phyloP scores from a whole-genome alignment of 1,284 basidiomycete genomes.

The Cutaneotrichosporon spelunceum region DNA sequence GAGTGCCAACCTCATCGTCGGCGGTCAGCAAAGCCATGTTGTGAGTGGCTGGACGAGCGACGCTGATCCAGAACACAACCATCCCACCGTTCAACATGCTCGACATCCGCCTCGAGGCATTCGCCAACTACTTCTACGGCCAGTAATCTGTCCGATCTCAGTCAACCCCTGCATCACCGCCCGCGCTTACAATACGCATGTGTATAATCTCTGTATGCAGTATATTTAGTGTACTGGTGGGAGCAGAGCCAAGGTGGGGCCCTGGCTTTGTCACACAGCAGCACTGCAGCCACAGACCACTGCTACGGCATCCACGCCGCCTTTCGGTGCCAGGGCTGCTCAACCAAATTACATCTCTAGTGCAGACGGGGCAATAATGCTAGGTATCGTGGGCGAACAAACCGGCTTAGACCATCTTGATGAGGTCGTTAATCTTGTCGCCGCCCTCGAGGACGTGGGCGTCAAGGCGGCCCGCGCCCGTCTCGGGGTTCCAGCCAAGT shows the following conservation, averaged over 20 bases:
- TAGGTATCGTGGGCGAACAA: slow-evolving; percentile 35
- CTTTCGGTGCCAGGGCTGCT: no score
- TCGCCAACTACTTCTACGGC: slow-evolving; percentile 74
- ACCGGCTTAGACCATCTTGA: slow-evolving; percentile 64
- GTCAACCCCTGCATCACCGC: neutral
- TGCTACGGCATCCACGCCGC: no score
- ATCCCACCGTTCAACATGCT: slow-evolving; percentile 84
- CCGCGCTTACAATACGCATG: slow-evolving; percentile 4
- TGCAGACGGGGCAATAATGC: neutral
- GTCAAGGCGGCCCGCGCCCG: slow-evolving; percentile 36
- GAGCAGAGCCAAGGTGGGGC: neutral
- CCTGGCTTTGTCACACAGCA: no score
- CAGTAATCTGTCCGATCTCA: slow-evolving; percentile 50
- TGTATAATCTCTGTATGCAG: neutral
- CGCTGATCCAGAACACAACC: slow-evolving; percentile 67
- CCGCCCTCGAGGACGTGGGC: slow-evolving; percentile 41
- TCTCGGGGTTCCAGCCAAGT: slow-evolving; percentile 61
- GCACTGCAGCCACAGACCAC: no score
- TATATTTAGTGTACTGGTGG: slow-evolving; percentile 5
- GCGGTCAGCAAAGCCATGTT: slow-evolving; percentile 64
- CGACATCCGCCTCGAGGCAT: slow-evolving; percentile 65
- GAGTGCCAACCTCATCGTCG: slow-evolving; percentile 59
- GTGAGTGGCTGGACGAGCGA: slow-evolving; percentile 53
- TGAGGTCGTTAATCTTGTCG: slow-evolving; percentile 61
- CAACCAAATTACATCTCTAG: slow-evolving; percentile 4